phyloP scores from a whole-genome alignment of 2,329 filamentous ascomycete genomes.

The Ophiostoma quercus region DNA sequence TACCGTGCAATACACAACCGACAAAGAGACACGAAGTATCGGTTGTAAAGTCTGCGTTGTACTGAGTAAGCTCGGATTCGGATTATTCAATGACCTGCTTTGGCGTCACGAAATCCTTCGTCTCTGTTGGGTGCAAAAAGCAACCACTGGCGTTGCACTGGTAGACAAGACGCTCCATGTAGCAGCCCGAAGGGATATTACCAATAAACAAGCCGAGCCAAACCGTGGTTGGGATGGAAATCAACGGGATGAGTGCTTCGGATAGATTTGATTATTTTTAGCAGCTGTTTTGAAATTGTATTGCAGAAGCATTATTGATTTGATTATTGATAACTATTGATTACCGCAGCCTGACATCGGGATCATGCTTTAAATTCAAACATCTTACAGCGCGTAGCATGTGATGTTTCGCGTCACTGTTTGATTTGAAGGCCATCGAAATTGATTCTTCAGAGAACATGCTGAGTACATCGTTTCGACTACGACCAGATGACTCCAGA shows the following conservation, averaged over 20 bases:
- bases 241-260: neutral
- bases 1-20: too few relatives aligned
- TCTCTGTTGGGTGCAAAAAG: neutral
- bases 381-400: too few relatives aligned
- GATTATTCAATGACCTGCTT: too few relatives aligned
- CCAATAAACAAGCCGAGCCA: neutral
- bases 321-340: neutral
- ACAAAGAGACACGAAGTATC: too few relatives aligned
- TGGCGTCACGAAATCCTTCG: neutral
- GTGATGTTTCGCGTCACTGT: too few relatives aligned
- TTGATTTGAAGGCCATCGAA: too few relatives aligned
- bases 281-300: neutral
- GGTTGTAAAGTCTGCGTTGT: too few relatives aligned
- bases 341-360: neutral
- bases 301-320: neutral
- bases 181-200: neutral
- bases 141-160: neutral
- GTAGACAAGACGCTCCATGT: neutral
- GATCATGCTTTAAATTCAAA: too few relatives aligned
- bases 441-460: too few relatives aligned
- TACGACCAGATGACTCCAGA: neutral
- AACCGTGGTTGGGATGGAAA: neutral
- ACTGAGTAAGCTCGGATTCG: too few relatives aligned
- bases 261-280: neutral
- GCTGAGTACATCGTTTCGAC: too few relatives aligned